Percentiles rank a stretch among this genome's conserved stretches.
phyloP scores from a whole-genome alignment of 176 grass and related monocot species.

The Neostapfia colusana region DNA sequence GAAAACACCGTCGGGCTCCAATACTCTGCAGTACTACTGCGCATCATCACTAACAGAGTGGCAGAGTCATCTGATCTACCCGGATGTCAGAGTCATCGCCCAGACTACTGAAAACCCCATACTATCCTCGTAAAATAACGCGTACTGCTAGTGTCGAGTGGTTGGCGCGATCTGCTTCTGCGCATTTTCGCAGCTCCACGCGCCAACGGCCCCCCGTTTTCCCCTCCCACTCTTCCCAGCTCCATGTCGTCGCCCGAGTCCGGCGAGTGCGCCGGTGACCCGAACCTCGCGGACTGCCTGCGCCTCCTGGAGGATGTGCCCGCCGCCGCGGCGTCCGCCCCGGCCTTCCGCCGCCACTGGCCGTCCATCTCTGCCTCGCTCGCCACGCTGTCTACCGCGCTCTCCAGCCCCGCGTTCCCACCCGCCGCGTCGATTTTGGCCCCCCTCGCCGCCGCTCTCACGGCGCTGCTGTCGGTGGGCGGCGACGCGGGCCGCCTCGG shows the following conservation, averaged over 20 bases:
- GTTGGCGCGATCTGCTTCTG: constrained; percentile 38
- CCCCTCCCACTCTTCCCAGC: background rate
- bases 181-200: constrained; percentile 26
- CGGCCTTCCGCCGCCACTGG: constrained; percentile 60
- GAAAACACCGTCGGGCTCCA: too few relatives aligned
- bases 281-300: constrained; percentile 40
- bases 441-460: constrained; percentile 53
- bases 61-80: background rate
- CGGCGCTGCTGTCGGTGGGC: constrained; percentile 40
- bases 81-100: background rate
- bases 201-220: background rate
- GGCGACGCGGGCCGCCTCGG: constrained; percentile 32
- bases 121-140: background rate
- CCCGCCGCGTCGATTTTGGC: constrained; percentile 35
- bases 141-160: background rate
- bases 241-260: constrained; percentile 7
- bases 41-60: constrained; percentile 6
- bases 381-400: constrained; percentile 38
- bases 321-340: constrained; percentile 23
- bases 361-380: constrained; percentile 46
- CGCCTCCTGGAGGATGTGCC: constrained; percentile 46
- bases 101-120: background rate
- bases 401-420: constrained; percentile 47
- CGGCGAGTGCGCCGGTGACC: background rate
- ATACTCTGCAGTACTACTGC: too few relatives aligned